Percentiles rank a stretch among this genome's conserved stretches.
These are phyloP conservation scores for Cercophora scortea DNA, from an alignment of 495 filamentous ascomycete species.

Conservation along the genomic window DNA sequence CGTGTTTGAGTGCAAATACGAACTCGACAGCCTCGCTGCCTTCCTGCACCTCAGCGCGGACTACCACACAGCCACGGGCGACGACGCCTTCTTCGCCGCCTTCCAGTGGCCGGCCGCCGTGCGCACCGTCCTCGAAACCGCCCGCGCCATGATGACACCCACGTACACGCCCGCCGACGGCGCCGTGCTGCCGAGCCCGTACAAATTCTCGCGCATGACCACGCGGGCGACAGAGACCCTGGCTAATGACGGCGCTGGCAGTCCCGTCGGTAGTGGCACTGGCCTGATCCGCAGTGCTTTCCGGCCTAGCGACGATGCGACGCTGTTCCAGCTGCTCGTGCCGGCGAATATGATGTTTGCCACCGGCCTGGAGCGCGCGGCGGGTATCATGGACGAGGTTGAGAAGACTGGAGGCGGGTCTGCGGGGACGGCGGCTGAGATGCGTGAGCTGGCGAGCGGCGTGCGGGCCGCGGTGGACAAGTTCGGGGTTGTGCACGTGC, in stretches of 20 bases:
- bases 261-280: conserved; percentile 49
- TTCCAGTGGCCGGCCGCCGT: conserved; percentile 34
- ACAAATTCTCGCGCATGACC: conserved; percentile 50
- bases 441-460: conserved; percentile 17
- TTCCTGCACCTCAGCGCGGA: conserved; percentile 52
- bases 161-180: conserved; percentile 49
- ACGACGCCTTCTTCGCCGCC: conserved; percentile 47
- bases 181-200: conserved; percentile 42
- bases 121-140: conserved; percentile 30
- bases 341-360: conserved; percentile 67
- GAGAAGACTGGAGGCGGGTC: not conserved
- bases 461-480: not conserved
- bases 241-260: conserved; percentile 49
- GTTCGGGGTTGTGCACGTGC: not conserved
- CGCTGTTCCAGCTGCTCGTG: conserved; percentile 51
- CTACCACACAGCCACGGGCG: conserved; percentile 50
- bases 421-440: conserved; percentile 33
- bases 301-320: conserved; percentile 55
- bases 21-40: conserved; percentile 58
- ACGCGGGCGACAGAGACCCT: conserved; percentile 52
- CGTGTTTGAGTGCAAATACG: conserved; percentile 53
- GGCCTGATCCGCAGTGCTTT: conserved; percentile 58
- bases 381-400: conserved; percentile 36
- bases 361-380: conserved; percentile 38
- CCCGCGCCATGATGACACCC: conserved; percentile 44